Base-by-base conservation (phyloP, 306 rosid species). In the Abrus pulchellus region DNA sequence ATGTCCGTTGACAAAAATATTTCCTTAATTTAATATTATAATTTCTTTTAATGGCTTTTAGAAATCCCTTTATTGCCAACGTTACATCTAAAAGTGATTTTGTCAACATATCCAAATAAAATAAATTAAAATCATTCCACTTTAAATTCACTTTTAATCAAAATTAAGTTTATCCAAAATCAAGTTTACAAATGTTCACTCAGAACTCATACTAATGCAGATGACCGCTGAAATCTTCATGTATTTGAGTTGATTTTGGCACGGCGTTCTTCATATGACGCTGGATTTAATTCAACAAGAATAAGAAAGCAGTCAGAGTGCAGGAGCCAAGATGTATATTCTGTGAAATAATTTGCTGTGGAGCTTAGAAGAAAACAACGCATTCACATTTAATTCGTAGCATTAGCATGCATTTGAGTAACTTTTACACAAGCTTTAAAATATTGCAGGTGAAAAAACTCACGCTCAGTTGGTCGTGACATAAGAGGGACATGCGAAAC, bases 381-480 rank as follows among this genome's bases (percentile, higher is more conserved):
- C 66, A 84, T 47, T 11, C 54, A 73, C 11, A 40, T 48, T 68
- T 73, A 67, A 81, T 12, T 63, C 65, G 47, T 63, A 60, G n/a
- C 72, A 74, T 47, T 63, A 60, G 11, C 72, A 74, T 47, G 67
- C 80, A 36, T 75, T 68, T 13, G 4, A 41, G 44, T n/a, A 72
- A 41, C 38, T 68, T 80, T 78, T 12, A 66, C 13, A 50, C 70
- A 14, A 41, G 68, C 67, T 64, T 85, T n/a, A 65, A 53, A 53
- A 62, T 50, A 83, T 43, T 60, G 50, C 13, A 84, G 13, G 82
- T 32, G 27, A 28, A 3, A 70, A 47, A 61, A 87, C 99, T 94
- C 82, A 94, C 97, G 95, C 79, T 93, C 99, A 41, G 97, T 94
- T 79, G 99, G 95, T 77, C 97, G 92, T 43, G 90, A 90, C 87